Evolutionary conservation across 176 grass and related monocot genomes (phyloP).

Genomic region (Oryza nivara): DNA sequence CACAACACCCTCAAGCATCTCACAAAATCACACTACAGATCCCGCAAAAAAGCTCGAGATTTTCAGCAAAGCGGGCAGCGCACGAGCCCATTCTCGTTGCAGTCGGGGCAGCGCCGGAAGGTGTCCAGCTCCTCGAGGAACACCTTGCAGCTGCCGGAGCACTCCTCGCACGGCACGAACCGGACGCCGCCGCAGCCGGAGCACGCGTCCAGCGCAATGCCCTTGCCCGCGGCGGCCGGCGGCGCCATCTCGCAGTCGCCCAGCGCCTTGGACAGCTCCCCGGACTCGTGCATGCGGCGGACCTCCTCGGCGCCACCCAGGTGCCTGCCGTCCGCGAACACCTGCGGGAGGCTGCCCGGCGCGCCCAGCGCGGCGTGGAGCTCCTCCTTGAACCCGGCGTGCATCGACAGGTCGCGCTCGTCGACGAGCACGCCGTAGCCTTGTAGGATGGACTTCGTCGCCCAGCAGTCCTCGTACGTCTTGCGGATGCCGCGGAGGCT

Average conservation of each 20-base stretch:
- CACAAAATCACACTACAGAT: conserved; percentile 30
- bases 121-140: conserved; percentile 65
- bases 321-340: conserved; percentile 67
- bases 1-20: background rate
- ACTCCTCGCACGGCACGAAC: conserved; percentile 90
- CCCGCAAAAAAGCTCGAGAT: conserved; percentile 12
- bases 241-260: conserved; percentile 59
- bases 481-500: conserved; percentile 86
- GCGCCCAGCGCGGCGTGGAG: conserved; percentile 54
- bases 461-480: conserved; percentile 92
- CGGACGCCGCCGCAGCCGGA: conserved; percentile 80
- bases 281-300: conserved; percentile 71
- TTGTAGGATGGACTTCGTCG: conserved; percentile 59
- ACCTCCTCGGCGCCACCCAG: conserved; percentile 77
- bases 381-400: conserved; percentile 87
- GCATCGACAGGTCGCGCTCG: conserved; percentile 93
- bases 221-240: conserved; percentile 33
- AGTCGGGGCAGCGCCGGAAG: conserved; percentile 78
- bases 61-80: conserved; percentile 72
- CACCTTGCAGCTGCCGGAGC: conserved; percentile 98
- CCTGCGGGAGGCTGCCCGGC: conserved; percentile 60
- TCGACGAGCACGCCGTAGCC: conserved; percentile 76
- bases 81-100: conserved; percentile 96
- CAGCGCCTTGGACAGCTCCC: conserved; percentile 56
- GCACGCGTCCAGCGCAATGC: conserved; percentile 43